Evolutionary conservation across 73 alveolate genomes (phyloP).

Genomic region (Tetrahymena thermophila): DNA sequence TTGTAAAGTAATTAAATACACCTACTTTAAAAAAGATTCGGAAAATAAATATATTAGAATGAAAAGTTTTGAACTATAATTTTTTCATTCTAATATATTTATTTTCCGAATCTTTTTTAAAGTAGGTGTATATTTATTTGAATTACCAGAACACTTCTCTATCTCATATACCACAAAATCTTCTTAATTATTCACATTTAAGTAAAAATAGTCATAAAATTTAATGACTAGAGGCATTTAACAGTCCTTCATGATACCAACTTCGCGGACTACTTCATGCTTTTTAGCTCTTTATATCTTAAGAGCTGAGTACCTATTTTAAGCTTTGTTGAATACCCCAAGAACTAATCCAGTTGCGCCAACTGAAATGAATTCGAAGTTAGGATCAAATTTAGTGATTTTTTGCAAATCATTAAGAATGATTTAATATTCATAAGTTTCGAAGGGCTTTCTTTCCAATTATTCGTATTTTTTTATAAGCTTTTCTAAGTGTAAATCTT

Average conservation of each 20-base stretch:
- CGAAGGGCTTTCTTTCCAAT: not conserved
- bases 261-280: not conserved
- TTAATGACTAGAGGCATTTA: not conserved
- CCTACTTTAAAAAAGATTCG: too few relatives aligned
- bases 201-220: not conserved
- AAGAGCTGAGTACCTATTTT: not conserved
- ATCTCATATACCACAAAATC: not conserved
- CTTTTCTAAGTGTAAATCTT: too few relatives aligned
- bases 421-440: not conserved
- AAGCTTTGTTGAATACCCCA: not conserved
- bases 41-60: too few relatives aligned
- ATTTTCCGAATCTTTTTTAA: too few relatives aligned
- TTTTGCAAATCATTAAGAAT: not conserved
- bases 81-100: too few relatives aligned
- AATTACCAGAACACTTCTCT: not conserved
- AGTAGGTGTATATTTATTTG: too few relatives aligned
- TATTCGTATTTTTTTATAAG: not conserved
- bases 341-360: not conserved
- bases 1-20: not conserved
- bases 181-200: not conserved
- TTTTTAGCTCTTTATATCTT: not conserved
- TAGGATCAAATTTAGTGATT: not conserved
- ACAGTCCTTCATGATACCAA: not conserved
- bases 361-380: not conserved
- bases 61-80: too few relatives aligned